Conservation (phyloP, 2,329 filamentous ascomycete genomes). For the Beauveria rudraprayagi region DNA sequence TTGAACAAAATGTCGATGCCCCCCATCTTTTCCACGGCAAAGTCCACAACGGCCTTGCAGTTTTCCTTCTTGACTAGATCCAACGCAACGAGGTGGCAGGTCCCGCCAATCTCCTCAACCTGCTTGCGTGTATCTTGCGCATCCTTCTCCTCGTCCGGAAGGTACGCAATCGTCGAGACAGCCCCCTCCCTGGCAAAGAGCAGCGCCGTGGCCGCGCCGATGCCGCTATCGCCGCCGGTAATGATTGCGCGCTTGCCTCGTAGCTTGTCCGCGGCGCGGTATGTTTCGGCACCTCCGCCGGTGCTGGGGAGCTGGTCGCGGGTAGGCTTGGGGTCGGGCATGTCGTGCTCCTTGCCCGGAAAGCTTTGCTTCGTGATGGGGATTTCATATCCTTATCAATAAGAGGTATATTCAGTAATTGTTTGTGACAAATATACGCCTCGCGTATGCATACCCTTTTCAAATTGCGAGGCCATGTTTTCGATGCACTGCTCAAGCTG, state of each 20-base stretch:
- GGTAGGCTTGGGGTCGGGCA: slow-evolving; percentile 49
- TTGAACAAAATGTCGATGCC: slow-evolving; percentile 67
- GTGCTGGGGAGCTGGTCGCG: slow-evolving; percentile 59
- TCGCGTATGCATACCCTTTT: not conserved
- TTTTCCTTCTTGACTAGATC: slow-evolving; percentile 59
- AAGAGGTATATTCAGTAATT: not conserved
- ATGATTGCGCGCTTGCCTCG: slow-evolving; percentile 69
- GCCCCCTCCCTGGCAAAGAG: slow-evolving; percentile 78
- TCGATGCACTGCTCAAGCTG: too few species aligned
- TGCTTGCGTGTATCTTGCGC: slow-evolving; percentile 64
- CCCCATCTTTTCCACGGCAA: slow-evolving; percentile 57
- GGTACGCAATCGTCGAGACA: slow-evolving; percentile 63
- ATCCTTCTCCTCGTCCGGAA: slow-evolving; percentile 68
- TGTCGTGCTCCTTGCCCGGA: slow-evolving; percentile 34
- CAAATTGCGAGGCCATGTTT: not conserved
- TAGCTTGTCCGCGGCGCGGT: slow-evolving; percentile 70
- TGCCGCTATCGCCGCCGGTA: slow-evolving; percentile 73
- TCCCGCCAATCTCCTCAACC: slow-evolving; percentile 58
- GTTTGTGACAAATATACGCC: not conserved
- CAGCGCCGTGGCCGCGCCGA: slow-evolving; percentile 67
- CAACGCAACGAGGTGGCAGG: slow-evolving; percentile 55
- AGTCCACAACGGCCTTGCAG: slow-evolving; percentile 61
- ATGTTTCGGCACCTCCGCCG: slow-evolving; percentile 59
- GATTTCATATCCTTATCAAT: slow-evolving; percentile 16
- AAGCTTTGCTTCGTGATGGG: slow-evolving; percentile 34